These are phyloP conservation scores for Phialophora tarda DNA, from an alignment of 2,329 filamentous ascomycete species.

Conservation along the genomic window DNA sequence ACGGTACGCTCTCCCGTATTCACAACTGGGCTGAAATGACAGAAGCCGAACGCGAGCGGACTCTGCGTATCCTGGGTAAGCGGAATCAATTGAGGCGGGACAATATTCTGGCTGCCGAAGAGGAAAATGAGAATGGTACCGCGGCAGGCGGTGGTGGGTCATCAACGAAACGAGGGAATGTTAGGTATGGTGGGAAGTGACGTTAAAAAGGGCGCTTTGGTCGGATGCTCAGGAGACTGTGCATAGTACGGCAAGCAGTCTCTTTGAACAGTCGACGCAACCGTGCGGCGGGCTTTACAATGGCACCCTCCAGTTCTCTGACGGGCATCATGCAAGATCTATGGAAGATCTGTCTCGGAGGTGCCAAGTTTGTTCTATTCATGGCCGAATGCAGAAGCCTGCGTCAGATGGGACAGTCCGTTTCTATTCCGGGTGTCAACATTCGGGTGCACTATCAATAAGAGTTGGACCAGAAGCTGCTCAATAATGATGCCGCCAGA, in stretches of 20 bases:
- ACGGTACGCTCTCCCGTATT: slow-evolving; percentile 15
- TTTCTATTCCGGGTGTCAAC: background rate
- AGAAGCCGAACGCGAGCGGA: slow-evolving; percentile 8
- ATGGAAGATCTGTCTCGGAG: background rate
- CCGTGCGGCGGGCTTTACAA: background rate
- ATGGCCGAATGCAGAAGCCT: background rate
- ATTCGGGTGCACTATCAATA: background rate
- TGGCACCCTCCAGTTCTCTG: background rate
- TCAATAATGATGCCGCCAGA: background rate
- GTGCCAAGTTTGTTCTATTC: background rate
- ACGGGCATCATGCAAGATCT: background rate
- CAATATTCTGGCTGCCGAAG: background rate
- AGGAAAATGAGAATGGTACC: background rate
- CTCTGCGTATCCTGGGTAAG: slow-evolving; percentile 14
- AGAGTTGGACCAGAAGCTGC: background rate
- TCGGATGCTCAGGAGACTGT: too few relatives aligned
- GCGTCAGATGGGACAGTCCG: background rate
- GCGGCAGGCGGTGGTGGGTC: background rate
- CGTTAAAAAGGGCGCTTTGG: background rate
- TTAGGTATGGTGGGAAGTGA: too few relatives aligned
- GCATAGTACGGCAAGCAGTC: too few relatives aligned
- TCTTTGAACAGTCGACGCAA: too few relatives aligned
- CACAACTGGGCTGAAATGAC: slow-evolving; percentile 15
- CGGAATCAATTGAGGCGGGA: slow-evolving; percentile 14
- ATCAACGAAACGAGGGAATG: background rate